phyloP scores from a whole-genome alignment of 805 yeast genomes.

The Nakazawaea wickerhamii region DNA sequence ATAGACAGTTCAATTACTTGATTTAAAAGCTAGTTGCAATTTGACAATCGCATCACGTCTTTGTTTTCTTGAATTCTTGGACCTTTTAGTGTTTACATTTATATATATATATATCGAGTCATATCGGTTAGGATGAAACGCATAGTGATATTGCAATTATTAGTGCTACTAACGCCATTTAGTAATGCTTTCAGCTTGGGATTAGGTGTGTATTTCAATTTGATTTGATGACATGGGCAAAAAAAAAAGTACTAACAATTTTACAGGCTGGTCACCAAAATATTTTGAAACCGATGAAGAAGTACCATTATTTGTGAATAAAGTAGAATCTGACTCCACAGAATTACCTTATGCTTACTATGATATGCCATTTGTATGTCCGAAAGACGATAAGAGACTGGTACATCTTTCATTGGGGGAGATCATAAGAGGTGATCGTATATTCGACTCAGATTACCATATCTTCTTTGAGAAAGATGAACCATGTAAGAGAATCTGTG shows the following conservation, averaged over 20 bases:
- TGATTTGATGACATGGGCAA: background rate
- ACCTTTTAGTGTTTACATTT: too few relatives aligned
- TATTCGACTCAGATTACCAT: constrained; percentile 70
- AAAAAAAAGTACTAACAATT: background rate
- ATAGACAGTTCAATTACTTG: too few relatives aligned
- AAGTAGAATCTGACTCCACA: constrained; percentile 71
- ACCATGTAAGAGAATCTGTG: constrained; percentile 65
- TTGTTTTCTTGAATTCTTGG: too few relatives aligned
- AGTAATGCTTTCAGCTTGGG: constrained; percentile 2
- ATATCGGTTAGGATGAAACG: background rate
- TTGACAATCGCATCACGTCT: too few relatives aligned
- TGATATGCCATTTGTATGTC: constrained; percentile 75
- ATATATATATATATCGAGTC: too few relatives aligned
- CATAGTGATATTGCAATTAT: background rate
- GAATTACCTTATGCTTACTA: constrained; percentile 74
- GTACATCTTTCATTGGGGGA: constrained; percentile 69
- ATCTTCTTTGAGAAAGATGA: constrained; percentile 59
- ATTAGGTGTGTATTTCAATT: constrained; percentile 1
- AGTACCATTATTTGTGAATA: constrained; percentile 69
- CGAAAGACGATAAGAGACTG: constrained; percentile 47
- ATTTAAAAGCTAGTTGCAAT: too few relatives aligned
- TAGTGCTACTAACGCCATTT: background rate
- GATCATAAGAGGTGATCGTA: constrained; percentile 74
- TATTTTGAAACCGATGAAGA: constrained; percentile 46
- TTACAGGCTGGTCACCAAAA: constrained; percentile 27